Conservation (phyloP, 2,329 filamentous ascomycete genomes). For the Epichloe festucae region DNA sequence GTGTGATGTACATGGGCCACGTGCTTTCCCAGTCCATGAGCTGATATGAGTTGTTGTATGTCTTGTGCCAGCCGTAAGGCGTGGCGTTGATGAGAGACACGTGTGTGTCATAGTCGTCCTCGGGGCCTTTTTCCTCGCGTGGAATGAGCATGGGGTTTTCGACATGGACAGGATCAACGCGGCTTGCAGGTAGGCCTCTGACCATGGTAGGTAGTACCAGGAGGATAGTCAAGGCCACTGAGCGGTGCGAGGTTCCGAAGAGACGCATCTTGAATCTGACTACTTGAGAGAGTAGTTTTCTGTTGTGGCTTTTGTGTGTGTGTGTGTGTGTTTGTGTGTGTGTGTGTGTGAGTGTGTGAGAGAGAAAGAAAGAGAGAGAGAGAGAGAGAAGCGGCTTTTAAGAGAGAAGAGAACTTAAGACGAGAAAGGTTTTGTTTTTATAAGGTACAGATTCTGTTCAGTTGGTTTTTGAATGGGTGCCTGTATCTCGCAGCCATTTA, state of each 20-base stretch:
- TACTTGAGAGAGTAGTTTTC: too few species aligned
- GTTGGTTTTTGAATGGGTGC: too few species aligned
- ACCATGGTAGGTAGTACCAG: background rate
- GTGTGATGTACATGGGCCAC: constrained; percentile 16
- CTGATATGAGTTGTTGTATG: constrained; percentile 10
- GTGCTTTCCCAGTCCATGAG: constrained; percentile 9
- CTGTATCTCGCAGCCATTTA: too few species aligned
- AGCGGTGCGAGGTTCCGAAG: background rate
- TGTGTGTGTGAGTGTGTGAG: too few species aligned
- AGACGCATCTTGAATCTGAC: background rate
- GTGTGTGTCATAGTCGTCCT: constrained; percentile 6
- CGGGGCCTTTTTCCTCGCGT: background rate
- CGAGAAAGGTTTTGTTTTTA: too few species aligned
- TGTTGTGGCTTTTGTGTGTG: too few species aligned
- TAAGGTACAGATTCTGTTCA: too few species aligned
- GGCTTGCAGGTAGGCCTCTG: background rate
- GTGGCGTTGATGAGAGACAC: constrained; percentile 21
- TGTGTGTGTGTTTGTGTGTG: too few species aligned
- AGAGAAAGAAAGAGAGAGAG: too few species aligned
- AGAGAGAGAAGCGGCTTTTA: too few species aligned
- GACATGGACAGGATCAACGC: background rate
- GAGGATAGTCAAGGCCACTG: background rate
- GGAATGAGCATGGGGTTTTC: background rate
- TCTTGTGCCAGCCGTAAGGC: constrained; percentile 17
- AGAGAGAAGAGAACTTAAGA: too few species aligned